A percentile compares a stretch with the other conserved stretches of the same genome.
Evolutionary conservation across 495 filamentous ascomycete species (phyloP).

Genomic region (Neurospora sublineolata): DNA sequence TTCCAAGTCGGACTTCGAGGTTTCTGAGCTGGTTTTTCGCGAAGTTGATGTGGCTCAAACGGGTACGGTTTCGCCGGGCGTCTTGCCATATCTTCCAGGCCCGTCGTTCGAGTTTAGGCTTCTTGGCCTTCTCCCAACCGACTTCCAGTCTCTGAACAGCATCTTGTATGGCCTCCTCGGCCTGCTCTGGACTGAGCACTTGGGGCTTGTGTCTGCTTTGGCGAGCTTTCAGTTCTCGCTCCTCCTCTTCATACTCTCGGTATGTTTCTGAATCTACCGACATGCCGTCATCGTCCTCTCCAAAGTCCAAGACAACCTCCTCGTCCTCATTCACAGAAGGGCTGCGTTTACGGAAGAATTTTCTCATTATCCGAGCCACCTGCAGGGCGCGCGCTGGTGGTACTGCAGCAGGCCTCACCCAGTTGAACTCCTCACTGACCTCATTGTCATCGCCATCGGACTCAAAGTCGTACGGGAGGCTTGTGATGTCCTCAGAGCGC

Average conservation of each 20-base stretch:
- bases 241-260: constrained; percentile 31
- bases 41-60: constrained; percentile 13
- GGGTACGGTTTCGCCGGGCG: constrained; percentile 18
- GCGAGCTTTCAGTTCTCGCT: constrained; percentile 4
- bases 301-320: constrained; percentile 46
- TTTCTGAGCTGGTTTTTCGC: constrained; percentile 5
- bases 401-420: constrained; percentile 5
- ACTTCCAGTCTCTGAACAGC: constrained; percentile 40
- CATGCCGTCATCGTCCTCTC: constrained; percentile 55
- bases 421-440: constrained; percentile 14
- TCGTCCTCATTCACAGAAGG: constrained; percentile 31
- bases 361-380: constrained; percentile 27
- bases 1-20: constrained; percentile 39
- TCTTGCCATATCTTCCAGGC: constrained; percentile 54
- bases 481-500: not conserved
- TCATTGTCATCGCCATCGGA: not conserved
- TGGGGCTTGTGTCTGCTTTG: not conserved
- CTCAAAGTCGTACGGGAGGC: not conserved
- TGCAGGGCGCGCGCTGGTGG: constrained; percentile 32
- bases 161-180: constrained; percentile 40
- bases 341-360: constrained; percentile 18
- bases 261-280: constrained; percentile 43
- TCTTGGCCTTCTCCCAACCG: constrained; percentile 45
- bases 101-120: constrained; percentile 39
- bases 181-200: constrained; percentile 33